Conservation (phyloP, 306 rosid species). For the Sechiopsis laciniata region DNA sequence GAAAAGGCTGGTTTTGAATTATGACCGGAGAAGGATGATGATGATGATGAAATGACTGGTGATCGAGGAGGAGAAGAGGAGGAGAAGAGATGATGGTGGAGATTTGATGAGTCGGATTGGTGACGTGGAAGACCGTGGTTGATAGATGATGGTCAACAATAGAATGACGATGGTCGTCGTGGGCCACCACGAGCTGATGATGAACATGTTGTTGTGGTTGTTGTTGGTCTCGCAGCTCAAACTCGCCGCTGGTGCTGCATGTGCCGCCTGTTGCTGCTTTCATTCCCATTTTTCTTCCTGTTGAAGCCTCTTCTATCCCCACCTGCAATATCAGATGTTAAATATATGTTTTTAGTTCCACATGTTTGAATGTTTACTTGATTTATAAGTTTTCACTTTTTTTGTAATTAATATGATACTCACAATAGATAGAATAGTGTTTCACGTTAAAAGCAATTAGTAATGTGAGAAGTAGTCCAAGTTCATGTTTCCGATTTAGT, state of each 20-base stretch:
- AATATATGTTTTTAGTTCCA: background rate
- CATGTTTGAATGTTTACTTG: background rate
- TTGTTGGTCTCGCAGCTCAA: constrained; percentile 15
- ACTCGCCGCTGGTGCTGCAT: constrained; percentile 24
- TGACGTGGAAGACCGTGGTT: constrained; percentile 56
- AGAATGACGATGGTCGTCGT: background rate
- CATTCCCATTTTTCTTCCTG: constrained; percentile 30
- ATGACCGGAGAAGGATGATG: constrained; percentile 47
- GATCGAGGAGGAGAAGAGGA: constrained; percentile 76
- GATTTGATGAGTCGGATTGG: constrained; percentile 59
- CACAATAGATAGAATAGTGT: too few species aligned
- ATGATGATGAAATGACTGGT: constrained; percentile 50
- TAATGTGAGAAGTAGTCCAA: too few species aligned
- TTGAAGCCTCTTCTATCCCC: constrained; percentile 69
- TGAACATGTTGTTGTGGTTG: constrained; percentile 24
- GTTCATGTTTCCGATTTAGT: too few species aligned
- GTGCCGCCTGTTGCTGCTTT: constrained; percentile 9
- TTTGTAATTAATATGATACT: too few species aligned
- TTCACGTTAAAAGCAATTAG: too few species aligned
- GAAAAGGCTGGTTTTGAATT: constrained; percentile 70
- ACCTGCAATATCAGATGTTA: constrained; percentile 31
- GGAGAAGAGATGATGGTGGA: constrained; percentile 53
- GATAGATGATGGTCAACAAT: constrained; percentile 23
- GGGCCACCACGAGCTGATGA: background rate
- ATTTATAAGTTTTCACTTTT: too few species aligned